These are phyloP conservation scores for Fonsecaea pedrosoi DNA, from an alignment of 2,329 filamentous ascomycete genomes.

Conservation along the genomic window DNA sequence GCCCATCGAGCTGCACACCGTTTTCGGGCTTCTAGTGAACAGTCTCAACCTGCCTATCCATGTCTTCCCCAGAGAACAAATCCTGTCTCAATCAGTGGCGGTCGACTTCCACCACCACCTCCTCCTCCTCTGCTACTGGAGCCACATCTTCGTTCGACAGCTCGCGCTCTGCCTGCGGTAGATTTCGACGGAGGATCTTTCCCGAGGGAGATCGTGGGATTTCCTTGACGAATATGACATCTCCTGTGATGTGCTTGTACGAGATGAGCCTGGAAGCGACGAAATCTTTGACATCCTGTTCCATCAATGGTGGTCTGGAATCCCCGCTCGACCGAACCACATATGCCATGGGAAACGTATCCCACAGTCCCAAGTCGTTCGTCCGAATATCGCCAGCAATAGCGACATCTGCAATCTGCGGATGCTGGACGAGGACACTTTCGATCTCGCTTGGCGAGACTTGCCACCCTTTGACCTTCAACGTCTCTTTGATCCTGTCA, in stretches of 20 bases:
- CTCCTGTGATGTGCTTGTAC: constrained; percentile 58
- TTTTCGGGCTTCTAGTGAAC: background rate
- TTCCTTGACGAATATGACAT: constrained; percentile 56
- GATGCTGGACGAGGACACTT: constrained; percentile 52
- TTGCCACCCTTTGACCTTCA: constrained; percentile 57
- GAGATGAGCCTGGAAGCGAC: constrained; percentile 48
- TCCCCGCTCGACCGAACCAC: constrained; percentile 47
- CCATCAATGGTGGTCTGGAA: constrained; percentile 42
- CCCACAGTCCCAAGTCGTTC: constrained; percentile 43
- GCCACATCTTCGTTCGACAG: background rate
- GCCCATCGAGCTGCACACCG: no score
- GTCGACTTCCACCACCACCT: background rate
- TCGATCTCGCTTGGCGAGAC: constrained; percentile 59
- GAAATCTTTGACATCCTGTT: constrained; percentile 47
- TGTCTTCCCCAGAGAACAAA: background rate
- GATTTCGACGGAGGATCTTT: constrained; percentile 52
- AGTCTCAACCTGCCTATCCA: background rate
- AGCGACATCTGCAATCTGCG: constrained; percentile 53
- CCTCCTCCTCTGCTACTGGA: background rate
- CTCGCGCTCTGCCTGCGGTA: constrained; percentile 23
- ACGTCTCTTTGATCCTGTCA: constrained; percentile 53
- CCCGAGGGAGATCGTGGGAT: constrained; percentile 59
- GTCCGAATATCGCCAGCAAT: constrained; percentile 53
- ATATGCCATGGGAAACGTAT: constrained; percentile 54
- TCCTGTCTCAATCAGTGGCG: background rate